Conservation (phyloP, 306 rosid species). For the Boehmeria nivea region DNA sequence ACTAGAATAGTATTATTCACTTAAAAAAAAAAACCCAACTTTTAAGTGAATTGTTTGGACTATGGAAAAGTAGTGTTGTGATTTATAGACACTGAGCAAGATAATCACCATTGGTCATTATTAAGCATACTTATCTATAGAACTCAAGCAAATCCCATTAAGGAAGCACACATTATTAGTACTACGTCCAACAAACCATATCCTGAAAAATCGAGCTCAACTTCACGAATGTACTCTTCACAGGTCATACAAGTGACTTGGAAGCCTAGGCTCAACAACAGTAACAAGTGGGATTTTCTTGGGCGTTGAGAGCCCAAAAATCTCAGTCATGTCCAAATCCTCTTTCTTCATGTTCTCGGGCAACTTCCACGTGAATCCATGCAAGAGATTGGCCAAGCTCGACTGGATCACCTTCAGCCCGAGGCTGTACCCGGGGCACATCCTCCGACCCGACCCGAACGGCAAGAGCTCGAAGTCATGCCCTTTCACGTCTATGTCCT, state of each 20-base stretch:
- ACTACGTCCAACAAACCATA: no score
- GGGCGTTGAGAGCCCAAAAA: conserved; percentile 60
- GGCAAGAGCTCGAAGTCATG: conserved; percentile 73
- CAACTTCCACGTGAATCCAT: conserved; percentile 72
- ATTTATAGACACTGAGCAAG: no score
- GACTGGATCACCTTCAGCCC: conserved; percentile 72
- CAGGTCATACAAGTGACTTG: conserved; percentile 39
- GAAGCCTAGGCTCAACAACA: conserved; percentile 54
- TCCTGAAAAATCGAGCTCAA: not conserved
- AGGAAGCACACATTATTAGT: no score
- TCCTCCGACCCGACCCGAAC: conserved; percentile 83
- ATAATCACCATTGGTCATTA: no score
- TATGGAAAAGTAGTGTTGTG: no score
- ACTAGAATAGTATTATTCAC: no score
- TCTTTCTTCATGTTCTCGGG: conserved; percentile 34
- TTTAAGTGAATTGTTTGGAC: no score
- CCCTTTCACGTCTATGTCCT: conserved; percentile 54
- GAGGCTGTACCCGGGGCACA: conserved; percentile 80
- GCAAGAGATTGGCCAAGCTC: conserved; percentile 72
- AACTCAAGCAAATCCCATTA: no score
- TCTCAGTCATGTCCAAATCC: conserved; percentile 65
- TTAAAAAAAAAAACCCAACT: no score
- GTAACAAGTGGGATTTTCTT: conserved; percentile 45
- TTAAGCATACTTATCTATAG: no score
- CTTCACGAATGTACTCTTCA: not conserved